Evolutionary conservation across 2,329 filamentous ascomycete genomes (phyloP).

Genomic region (Claviceps purpurea): DNA sequence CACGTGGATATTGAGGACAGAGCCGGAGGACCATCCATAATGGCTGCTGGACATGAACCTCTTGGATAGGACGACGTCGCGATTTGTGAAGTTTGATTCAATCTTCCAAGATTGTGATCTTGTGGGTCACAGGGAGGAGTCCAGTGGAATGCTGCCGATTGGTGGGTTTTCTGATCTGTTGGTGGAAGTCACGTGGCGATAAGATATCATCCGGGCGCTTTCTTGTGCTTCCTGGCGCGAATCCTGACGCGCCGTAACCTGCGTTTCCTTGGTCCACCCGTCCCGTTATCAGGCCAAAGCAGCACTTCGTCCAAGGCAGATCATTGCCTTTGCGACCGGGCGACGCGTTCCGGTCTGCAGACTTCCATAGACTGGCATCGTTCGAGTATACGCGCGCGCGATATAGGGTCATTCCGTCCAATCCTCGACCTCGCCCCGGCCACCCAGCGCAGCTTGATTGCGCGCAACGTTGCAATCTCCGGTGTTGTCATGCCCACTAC

Average conservation of each 20-base stretch:
- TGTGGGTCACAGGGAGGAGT: not conserved
- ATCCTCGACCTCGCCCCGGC: not conserved
- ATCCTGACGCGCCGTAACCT: slow-evolving; percentile 1
- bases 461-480: slow-evolving; percentile 1
- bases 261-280: not conserved
- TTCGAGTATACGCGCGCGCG: slow-evolving; percentile 1
- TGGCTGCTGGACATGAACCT: too few species aligned
- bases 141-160: slow-evolving; percentile 14
- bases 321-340: slow-evolving; percentile 11
- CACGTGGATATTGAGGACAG: too few species aligned
- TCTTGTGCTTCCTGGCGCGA: not conserved
- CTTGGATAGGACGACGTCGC: too few species aligned
- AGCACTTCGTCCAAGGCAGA: slow-evolving; percentile 4
- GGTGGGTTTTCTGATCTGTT: slow-evolving; percentile 2
- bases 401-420: not conserved
- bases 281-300: slow-evolving; percentile 1
- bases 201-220: not conserved
- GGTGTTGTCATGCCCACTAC: not conserved
- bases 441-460: not conserved
- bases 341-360: slow-evolving; percentile 5
- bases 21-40: too few species aligned
- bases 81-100: not conserved
- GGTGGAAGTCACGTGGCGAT: not conserved
- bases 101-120: not conserved
- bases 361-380: not conserved